Evolutionary conservation across 106 monocot species (phyloP), one percentile per base, ranked within the genome.

Genomic region (Allium fistulosum): DNA sequence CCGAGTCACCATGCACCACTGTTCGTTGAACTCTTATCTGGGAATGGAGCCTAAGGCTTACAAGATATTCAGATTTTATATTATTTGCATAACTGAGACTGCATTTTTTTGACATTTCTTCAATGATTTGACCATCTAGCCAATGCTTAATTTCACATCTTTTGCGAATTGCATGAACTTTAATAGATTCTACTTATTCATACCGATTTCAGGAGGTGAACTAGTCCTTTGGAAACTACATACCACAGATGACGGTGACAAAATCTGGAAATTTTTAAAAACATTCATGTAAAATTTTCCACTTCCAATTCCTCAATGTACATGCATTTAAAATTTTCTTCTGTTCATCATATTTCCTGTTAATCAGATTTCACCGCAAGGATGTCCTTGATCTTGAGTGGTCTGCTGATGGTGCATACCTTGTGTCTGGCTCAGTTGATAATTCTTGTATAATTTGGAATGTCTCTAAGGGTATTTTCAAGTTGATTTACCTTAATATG

Each of bases 391-490:
- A 93, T 70, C 79, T 93, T 48, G 76, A 93, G 56, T 93, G 93
- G 93, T 89, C 93, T 74, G 53, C 77, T 47, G 89, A 93, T 62
- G 74, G 89, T 53, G 74, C 75, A 73, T 83, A 69, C 62, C 69
- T 93, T 57, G 52, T 93, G 81, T 86, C 93, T 69, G 93, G 89
- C 47, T 93, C 93, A 56, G 85, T 93, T 71, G 93, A 93, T 71
- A 93, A 93, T 68, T 80, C 80, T 67, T 89, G 93, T 74, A 93
- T 93, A 53, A 81, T 93, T 60, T 93, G 93, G 93, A 89, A 93
- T 80, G 72, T 75, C 48, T 81, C 52, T 58, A 92, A 91, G 86
- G 95, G 95, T 88, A 62, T 60, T 17, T 60, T 61, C 7, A 69
- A 28, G 14, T 50, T 14, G 12, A 58, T 37, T 37, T 37, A 61